Percentiles rank a stretch among this genome's conserved stretches.
Evolutionary conservation across 768 basidiomycete genomes (phyloP).

Genomic region (Hygrocybe coccinea): DNA sequence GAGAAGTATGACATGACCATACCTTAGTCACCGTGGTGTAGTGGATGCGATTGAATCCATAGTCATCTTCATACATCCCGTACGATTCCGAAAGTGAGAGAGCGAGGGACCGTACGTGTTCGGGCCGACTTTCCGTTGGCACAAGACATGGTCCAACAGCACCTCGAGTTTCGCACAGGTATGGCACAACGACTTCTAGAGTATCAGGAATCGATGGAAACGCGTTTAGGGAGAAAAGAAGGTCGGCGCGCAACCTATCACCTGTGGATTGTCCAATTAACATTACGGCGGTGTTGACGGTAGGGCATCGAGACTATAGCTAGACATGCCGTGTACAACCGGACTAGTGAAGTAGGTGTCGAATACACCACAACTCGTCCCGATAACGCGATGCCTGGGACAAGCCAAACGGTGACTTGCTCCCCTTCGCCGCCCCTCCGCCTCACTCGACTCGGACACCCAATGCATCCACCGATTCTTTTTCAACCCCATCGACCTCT

Average conservation of each 20-base stretch:
- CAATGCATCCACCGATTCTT: background rate
- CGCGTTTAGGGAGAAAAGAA: too few relatives aligned
- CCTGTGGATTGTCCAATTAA: constrained; percentile 42
- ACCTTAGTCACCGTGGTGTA: constrained; percentile 85
- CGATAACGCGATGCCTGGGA: too few relatives aligned
- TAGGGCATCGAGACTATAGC: constrained; percentile 33
- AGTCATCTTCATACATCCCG: constrained; percentile 90
- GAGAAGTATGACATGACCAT: too few relatives aligned
- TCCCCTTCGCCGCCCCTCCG: too few relatives aligned
- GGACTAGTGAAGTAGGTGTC: constrained; percentile 88
- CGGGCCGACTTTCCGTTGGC: too few relatives aligned
- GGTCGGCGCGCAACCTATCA: too few relatives aligned
- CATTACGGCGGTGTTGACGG: background rate
- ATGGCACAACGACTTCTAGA: constrained; percentile 63
- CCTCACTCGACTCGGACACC: background rate
- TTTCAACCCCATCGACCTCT: background rate
- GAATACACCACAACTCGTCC: constrained; percentile 62
- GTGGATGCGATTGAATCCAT: too few relatives aligned
- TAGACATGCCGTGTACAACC: constrained; percentile 72
- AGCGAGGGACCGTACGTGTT: too few relatives aligned
- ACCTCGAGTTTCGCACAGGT: constrained; percentile 77
- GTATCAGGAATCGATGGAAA: constrained; percentile 49
- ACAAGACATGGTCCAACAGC: too few relatives aligned
- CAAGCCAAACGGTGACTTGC: too few relatives aligned
- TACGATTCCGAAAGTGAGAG: background rate